A percentile compares a stretch with the other conserved stretches of the same genome.
These are phyloP conservation scores for Biscogniauxia sp. DNA, from an alignment of 2,329 filamentous ascomycete species.

Conservation along the genomic window DNA sequence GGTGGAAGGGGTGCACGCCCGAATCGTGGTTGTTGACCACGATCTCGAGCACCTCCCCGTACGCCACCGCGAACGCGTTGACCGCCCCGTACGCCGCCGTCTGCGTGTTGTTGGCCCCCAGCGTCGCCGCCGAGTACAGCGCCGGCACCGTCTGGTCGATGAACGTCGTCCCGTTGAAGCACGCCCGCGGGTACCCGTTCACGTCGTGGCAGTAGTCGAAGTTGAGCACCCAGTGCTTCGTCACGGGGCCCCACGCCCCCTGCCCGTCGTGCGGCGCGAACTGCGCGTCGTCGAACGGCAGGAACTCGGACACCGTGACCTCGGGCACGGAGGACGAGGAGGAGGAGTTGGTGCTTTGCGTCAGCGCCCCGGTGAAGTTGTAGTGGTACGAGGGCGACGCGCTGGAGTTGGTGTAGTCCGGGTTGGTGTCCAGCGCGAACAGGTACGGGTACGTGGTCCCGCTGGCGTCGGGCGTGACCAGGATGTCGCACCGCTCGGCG, in stretches of 20 bases:
- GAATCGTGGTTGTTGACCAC: slow-evolving; percentile 49
- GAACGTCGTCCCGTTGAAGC: slow-evolving; percentile 66
- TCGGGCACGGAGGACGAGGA: too few species aligned
- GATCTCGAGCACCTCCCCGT: slow-evolving; percentile 43
- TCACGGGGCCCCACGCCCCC: slow-evolving; percentile 48
- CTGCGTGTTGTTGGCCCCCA: slow-evolving; percentile 44
- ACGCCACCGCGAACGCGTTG: slow-evolving; percentile 39
- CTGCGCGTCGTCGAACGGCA: slow-evolving; percentile 61
- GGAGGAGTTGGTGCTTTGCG: slow-evolving; percentile 31
- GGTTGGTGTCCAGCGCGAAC: slow-evolving; percentile 43
- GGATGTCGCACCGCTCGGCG: slow-evolving; percentile 47
- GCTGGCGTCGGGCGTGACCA: slow-evolving; percentile 39
- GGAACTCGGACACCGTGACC: slow-evolving; percentile 26
- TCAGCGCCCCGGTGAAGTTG: slow-evolving; percentile 45
- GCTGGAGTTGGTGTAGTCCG: slow-evolving; percentile 35
- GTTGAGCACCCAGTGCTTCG: slow-evolving; percentile 54
- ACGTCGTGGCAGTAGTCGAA: slow-evolving; percentile 58
- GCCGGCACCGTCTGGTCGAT: slow-evolving; percentile 67
- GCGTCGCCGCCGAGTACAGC: slow-evolving; percentile 67
- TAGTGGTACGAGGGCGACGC: slow-evolving; percentile 20
- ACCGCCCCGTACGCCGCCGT: slow-evolving; percentile 42
- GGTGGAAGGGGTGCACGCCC: slow-evolving; percentile 50
- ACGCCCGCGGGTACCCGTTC: slow-evolving; percentile 61
- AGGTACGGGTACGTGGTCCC: slow-evolving; percentile 45
- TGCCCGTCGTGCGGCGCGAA: slow-evolving; percentile 56